Percentiles rank a stretch among this genome's conserved stretches.
Evolutionary conservation across 2,329 filamentous ascomycete genomes (phyloP).

Genomic region (Sporothrix brasiliensis): DNA sequence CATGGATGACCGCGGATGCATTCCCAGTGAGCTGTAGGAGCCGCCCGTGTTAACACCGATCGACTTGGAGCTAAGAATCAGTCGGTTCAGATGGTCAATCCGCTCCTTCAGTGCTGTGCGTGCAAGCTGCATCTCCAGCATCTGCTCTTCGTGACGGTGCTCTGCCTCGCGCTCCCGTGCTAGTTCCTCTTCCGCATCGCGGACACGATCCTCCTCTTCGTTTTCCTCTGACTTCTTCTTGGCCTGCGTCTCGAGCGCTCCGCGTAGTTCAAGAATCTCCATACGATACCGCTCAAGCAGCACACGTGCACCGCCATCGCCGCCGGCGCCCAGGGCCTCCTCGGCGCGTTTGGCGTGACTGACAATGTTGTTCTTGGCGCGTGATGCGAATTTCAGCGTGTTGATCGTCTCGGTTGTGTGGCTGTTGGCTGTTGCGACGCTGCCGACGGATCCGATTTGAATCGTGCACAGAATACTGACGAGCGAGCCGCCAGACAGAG

Average conservation of each 20-base stretch:
- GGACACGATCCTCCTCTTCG: conserved; percentile 62
- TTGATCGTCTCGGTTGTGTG: conserved; percentile 90
- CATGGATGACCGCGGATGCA: conserved; percentile 68
- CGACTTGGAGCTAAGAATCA: conserved; percentile 95
- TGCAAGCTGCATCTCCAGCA: conserved; percentile 97
- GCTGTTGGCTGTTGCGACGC: conserved; percentile 67
- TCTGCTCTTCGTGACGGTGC: conserved; percentile 90
- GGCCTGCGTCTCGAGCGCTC: conserved; percentile 80
- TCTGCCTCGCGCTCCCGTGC: conserved; percentile 77
- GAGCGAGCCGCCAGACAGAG: conserved; percentile 87
- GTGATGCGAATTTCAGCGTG: conserved; percentile 93
- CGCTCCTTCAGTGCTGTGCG: conserved; percentile 94
- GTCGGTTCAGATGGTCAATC: conserved; percentile 92
- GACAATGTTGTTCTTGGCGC: conserved; percentile 97
- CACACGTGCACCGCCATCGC: conserved; percentile 84
- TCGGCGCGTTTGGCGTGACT: conserved; percentile 95
- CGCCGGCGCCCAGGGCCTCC: conserved; percentile 77
- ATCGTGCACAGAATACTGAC: conserved; percentile 98
- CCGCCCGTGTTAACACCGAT: conserved; percentile 85
- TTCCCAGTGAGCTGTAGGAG: conserved; percentile 68
- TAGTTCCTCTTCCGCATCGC: conserved; percentile 71
- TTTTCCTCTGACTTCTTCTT: conserved; percentile 63
- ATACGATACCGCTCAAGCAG: conserved; percentile 89
- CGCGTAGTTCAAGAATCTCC: conserved; percentile 82
- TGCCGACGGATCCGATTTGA: conserved; percentile 78